A percentile compares a stretch with the other conserved stretches of the same genome.
phyloP scores from a whole-genome alignment of 163 green algal species.

The Smithsoniella earleae region DNA sequence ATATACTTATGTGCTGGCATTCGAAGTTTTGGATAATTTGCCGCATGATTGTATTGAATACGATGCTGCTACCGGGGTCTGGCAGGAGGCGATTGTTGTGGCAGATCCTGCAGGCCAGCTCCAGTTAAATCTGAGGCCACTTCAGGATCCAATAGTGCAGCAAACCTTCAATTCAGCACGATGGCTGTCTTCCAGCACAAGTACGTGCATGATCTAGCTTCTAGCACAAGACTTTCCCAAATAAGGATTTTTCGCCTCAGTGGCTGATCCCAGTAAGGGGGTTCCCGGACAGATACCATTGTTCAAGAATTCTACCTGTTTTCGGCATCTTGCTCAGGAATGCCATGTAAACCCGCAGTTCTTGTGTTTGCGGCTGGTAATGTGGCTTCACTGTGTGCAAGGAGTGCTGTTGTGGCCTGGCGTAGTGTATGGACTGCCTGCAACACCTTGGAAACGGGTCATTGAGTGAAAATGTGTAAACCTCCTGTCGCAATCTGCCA shows the following conservation, averaged over 20 bases:
- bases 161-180: not conserved
- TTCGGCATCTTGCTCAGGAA: not conserved
- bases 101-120: not conserved
- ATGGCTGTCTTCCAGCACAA: not conserved
- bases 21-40: slow-evolving; percentile 92
- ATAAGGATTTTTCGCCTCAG: too few relatives aligned
- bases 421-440: too few relatives aligned
- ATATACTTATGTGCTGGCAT: slow-evolving; percentile 57
- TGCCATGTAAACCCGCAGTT: not conserved
- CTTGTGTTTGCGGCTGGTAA: too few relatives aligned
- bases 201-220: too few relatives aligned
- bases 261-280: too few relatives aligned
- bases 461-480: too few relatives aligned
- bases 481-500: too few relatives aligned
- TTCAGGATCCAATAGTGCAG: slow-evolving; percentile 24
- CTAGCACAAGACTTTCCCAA: too few relatives aligned
- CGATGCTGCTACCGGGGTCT: slow-evolving; percentile 34
- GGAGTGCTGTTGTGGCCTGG: too few relatives aligned
- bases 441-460: too few relatives aligned
- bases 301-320: not conserved
- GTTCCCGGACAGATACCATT: not conserved
- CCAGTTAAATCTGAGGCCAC: not conserved
- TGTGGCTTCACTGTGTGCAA: too few relatives aligned
- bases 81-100: slow-evolving; percentile 50
- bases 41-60: slow-evolving; percentile 68